Evolutionary conservation across 352 stramenopile species (phyloP).

Genomic region (Pythium aristosporum): DNA sequence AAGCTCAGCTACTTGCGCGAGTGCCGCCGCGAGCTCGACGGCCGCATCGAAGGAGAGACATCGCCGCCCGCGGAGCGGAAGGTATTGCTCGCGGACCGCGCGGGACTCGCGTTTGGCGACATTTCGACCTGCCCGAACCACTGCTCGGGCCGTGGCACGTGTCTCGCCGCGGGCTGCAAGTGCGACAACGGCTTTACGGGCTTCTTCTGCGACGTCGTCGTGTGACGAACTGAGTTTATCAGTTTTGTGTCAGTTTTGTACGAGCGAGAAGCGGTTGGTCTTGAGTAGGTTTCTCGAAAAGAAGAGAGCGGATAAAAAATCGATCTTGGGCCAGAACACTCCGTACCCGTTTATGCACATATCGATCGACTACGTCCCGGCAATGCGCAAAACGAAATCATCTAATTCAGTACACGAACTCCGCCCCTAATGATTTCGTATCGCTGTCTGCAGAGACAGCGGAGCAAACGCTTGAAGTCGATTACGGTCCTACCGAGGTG

Average conservation of each 20-base stretch:
- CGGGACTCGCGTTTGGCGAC: conserved; percentile 24
- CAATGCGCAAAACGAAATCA: no score
- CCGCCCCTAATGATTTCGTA: no score
- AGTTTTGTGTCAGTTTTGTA: background rate
- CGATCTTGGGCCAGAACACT: no score
- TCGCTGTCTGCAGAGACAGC: no score
- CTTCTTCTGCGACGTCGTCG: conserved; percentile 23
- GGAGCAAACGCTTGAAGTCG: no score
- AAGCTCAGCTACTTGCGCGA: conserved; percentile 36
- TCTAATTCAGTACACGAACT: no score
- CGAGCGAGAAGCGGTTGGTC: background rate
- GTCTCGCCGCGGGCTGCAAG: conserved; percentile 28
- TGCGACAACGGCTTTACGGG: conserved; percentile 32
- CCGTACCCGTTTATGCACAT: no score
- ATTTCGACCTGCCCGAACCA: conserved; percentile 18
- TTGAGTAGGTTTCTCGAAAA: no score
- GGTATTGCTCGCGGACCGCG: conserved; percentile 20
- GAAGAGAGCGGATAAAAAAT: no score
- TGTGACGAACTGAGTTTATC: background rate
- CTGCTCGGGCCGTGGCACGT: conserved; percentile 29
- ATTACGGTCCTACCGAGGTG: no score
- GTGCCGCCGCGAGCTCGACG: conserved; percentile 34
- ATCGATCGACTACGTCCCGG: no score
- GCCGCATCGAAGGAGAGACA: conserved; percentile 21
- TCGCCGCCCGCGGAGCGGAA: conserved; percentile 15